A percentile compares a stretch with the other conserved stretches of the same genome.
phyloP scores from a whole-genome alignment of 2,329 filamentous ascomycete species.

The Fusarium humuli region DNA sequence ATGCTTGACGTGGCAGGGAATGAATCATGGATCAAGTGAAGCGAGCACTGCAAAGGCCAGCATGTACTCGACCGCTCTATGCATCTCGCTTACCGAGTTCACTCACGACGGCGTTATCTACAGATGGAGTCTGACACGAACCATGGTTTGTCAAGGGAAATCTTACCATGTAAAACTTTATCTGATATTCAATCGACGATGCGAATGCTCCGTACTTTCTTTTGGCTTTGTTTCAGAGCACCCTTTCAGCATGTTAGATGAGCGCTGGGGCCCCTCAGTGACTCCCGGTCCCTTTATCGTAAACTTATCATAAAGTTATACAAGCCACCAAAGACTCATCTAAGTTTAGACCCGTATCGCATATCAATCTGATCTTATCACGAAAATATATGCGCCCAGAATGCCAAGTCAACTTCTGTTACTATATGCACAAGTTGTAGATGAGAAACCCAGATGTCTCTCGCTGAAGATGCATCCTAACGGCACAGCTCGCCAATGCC shows the following conservation, averaged over 20 bases:
- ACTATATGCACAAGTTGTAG: neutral
- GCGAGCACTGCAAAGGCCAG: neutral
- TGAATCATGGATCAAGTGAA: neutral
- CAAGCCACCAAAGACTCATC: neutral
- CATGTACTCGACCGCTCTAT: neutral
- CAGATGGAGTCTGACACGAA: neutral
- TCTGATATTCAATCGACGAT: neutral
- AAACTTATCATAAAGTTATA: neutral
- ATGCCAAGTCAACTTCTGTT: neutral
- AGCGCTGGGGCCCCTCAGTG: neutral
- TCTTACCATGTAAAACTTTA: neutral
- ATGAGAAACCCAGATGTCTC: neutral
- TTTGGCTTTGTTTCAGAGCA: neutral
- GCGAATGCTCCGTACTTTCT: too few relatives aligned
- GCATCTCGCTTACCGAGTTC: neutral
- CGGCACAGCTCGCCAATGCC: slow-evolving; percentile 16
- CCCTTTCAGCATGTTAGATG: neutral
- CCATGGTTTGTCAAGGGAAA: neutral
- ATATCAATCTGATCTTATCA: neutral
- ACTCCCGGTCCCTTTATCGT: neutral
- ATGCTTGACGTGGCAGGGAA: neutral
- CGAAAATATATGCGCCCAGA: neutral
- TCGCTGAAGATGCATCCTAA: slow-evolving; percentile 7
- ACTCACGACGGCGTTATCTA: neutral
- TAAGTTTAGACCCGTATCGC: neutral